Evolutionary conservation across 73 alveolate species (phyloP).

Genomic region (Breviolum minutum): DNA sequence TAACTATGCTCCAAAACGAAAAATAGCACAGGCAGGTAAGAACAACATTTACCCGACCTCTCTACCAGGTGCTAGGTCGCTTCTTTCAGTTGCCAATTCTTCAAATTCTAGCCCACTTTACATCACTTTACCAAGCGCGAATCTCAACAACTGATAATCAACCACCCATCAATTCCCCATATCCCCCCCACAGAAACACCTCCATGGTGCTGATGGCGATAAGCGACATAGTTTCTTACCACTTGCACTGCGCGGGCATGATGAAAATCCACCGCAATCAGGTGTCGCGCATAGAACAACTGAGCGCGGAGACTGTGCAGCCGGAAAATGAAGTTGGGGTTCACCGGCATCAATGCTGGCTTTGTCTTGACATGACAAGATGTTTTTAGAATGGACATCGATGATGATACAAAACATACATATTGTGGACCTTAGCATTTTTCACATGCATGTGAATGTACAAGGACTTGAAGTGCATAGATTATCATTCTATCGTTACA

Average conservation of each 20-base stretch:
- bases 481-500: too few relatives aligned
- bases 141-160: background rate
- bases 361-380: background rate
- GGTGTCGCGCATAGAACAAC: conserved; percentile 29
- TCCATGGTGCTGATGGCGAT: conserved; percentile 29
- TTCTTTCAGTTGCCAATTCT: background rate
- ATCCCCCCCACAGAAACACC: background rate
- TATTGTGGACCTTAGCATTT: background rate
- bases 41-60: too few relatives aligned
- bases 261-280: conserved; percentile 67
- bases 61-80: background rate
- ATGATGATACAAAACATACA: background rate
- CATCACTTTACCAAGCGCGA: background rate
- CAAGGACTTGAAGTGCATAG: background rate
- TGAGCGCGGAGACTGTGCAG: background rate
- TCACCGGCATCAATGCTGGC: background rate
- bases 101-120: background rate
- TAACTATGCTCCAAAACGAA: too few relatives aligned
- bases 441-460: background rate
- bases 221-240: conserved; percentile 46
- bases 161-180: background rate
- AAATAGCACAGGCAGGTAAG: too few relatives aligned
- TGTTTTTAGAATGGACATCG: background rate
- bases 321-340: background rate
- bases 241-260: conserved; percentile 36